Evolutionary conservation across 345 rosid species (phyloP), one percentile per base, ranked within the genome.

Genomic region (Turritis glabra): DNA sequence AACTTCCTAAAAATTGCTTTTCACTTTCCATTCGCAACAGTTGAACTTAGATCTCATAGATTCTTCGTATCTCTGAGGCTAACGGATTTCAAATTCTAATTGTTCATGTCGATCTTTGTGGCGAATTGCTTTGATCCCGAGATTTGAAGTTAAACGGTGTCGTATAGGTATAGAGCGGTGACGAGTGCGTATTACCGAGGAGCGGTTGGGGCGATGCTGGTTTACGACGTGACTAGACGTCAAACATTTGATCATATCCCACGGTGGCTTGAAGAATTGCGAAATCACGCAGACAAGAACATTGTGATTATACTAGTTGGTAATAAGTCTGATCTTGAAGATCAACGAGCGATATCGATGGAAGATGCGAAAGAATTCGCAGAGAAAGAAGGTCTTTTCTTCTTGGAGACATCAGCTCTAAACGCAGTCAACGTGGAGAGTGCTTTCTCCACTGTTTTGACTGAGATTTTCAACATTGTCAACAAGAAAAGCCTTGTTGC

Each of bases 131-230:
- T n/a, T n/a, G n/a, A n/a, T n/a, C n/a, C n/a, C n/a, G n/a, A n/a
- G n/a, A n/a, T n/a, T n/a, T n/a, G n/a, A n/a, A n/a, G n/a, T n/a
- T 0, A 29, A 53, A 69, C 64, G 74, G 21, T 60, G 58, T 70
- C 58, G 67, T 59, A 4, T 35, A 87, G 89, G 82, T 85, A 87
- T 69, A 79, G 89, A 21, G 89, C 92, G 0, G 92, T 85, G 47
- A 87, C 92, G 26, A 87, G 89, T 72, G 92, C 92, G 0, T 85
- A 87, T 57, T 87, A 87, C 81, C 80, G 89, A 78, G 92, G 92
- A 59, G 86, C 89, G 1, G 86, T 87, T 25, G 92, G 92, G 25
- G 92, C 92, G 47, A 84, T 87, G 89, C 76, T 87, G 69, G 86
- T 87, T 12, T 87, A 85, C 51, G 88, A 87, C 71, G 85, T 87